Base-by-base conservation (phyloP, 2,329 filamentous ascomycete species). In the Neospermospora avenae region DNA sequence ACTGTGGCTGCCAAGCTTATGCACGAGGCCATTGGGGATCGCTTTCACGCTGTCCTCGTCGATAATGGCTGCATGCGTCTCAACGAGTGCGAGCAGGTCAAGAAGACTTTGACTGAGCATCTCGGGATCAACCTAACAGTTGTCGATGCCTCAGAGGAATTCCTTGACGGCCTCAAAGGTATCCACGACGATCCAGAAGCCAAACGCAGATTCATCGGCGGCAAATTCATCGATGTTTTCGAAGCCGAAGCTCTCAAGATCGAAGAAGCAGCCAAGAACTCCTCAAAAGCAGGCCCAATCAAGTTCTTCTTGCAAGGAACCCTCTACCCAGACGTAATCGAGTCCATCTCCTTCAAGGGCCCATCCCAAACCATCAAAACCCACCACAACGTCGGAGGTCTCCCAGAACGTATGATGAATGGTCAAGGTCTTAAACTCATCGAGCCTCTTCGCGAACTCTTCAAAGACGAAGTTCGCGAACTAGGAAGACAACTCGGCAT, bases 81-180 rank as follows among this genome's bases (percentile, higher is more conserved):
- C 31, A 87, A 96, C 71, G 95, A 98, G 75, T 92, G 88, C 67
- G 78, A 87, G 66, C 80, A 88, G 69, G 95, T 98, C 55, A 87
- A 96, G 75, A 80, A 91, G 74, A 93, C 86, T 0, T 83, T 98
- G 2, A 81, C 82, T 1, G 74, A 92, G 70, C 87, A 95, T 66
- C 83, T 98, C 0, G 90, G 90, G 1, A 96, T 98, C 75, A 95
- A 96, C 74, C 80, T 98, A 2, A 96, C 90, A 0, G 88, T 98
- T 28, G 85, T 96, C 1, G 89, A 98, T 72, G 92, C 85, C 0
- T 82, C 83, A 10, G 81, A 96, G 62, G 78, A 83, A 25, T 98
- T 98, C 80, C 79, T 97, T n/a, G 77, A 78, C 31, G 81, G 86
- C 24, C 84, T 98, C 0, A 83, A 84, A 65, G 93, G 91, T 18